phyloP scores from a whole-genome alignment of 169 alveolate genomes.

The Amoebophrya sp. region DNA sequence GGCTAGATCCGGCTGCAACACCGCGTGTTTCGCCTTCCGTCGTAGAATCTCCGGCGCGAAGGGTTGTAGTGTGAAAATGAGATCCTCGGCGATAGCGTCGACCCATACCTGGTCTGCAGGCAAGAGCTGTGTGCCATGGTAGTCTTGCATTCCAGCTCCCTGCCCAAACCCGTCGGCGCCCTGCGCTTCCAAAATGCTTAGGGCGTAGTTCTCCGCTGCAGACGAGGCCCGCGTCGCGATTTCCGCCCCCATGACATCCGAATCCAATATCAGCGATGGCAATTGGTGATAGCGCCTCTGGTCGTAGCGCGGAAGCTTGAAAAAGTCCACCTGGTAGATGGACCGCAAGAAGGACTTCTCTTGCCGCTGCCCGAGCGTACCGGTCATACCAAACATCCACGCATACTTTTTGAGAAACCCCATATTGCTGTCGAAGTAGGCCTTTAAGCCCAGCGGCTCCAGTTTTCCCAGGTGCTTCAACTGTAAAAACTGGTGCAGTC shows the following conservation, averaged over 20 bases:
- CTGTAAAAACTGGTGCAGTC: constrained; percentile 5
- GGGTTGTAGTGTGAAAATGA: too few species aligned
- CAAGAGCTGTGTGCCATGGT: neutral
- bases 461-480: neutral
- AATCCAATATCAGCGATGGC: neutral
- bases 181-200: neutral
- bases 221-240: neutral
- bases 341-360: neutral
- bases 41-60: too few species aligned
- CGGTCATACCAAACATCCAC: neutral
- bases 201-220: neutral
- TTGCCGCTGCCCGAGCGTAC: neutral
- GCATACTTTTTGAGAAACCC: neutral
- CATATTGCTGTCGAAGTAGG: neutral
- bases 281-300: neutral
- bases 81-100: too few species aligned
- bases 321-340: constrained; percentile 2
- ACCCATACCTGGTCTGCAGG: neutral
- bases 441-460: neutral
- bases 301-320: neutral
- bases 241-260: neutral
- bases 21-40: too few species aligned
- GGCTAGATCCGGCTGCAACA: too few species aligned
- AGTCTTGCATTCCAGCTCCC: neutral
- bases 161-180: neutral